phyloP scores from a whole-genome alignment of 192 early-diverging fungal genomes.

The Neocallimastix lanati region DNA sequence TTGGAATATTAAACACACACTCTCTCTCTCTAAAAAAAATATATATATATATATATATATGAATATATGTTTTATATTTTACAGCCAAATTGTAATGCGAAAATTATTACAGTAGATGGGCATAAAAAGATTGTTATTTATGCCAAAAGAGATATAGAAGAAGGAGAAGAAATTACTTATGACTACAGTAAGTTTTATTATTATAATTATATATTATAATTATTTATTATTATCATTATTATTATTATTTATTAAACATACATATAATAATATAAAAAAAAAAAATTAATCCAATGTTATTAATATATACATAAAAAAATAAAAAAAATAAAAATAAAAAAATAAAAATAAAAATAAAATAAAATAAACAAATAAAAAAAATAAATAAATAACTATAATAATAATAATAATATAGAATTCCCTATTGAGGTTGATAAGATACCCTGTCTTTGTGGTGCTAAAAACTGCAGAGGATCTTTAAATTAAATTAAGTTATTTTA shows the following conservation, averaged over 20 bases:
- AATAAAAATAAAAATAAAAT: no score
- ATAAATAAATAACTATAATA: no score
- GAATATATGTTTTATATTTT: constrained; percentile 1
- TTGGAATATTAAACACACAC: no score
- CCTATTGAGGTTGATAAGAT: constrained; percentile 87
- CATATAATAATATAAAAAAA: no score
- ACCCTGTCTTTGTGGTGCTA: constrained; percentile 87
- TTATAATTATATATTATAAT: neutral
- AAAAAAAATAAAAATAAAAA: no score
- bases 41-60: no score
- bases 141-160: constrained; percentile 80
- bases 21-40: no score
- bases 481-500: constrained; percentile 25
- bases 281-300: no score
- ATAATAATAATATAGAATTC: constrained; percentile 22
- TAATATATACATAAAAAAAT: no score
- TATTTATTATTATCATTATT: no score
- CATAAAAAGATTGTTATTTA: constrained; percentile 96
- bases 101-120: constrained; percentile 77
- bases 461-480: constrained; percentile 60
- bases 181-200: constrained; percentile 56
- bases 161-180: constrained; percentile 95
- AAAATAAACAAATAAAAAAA: no score
- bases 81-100: constrained; percentile 94
- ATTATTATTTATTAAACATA: no score